Evolutionary conservation across 345 rosid genomes (phyloP).

Genomic region (Brassica rapa): DNA sequence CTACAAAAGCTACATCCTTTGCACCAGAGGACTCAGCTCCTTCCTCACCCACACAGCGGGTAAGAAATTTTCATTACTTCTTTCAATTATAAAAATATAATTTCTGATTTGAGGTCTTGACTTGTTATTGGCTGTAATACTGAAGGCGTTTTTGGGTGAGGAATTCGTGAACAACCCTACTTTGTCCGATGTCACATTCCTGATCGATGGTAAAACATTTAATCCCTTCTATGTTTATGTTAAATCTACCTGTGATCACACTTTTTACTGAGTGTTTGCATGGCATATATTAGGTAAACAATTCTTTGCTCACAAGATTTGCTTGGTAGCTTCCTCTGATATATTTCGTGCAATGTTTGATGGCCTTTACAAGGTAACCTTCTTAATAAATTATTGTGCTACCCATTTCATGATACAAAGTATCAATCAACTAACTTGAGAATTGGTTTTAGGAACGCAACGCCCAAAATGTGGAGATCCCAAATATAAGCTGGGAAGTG

Average conservation of each 20-base stretch:
- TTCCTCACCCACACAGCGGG: constrained; percentile 66
- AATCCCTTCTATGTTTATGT: neutral
- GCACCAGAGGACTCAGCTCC: constrained; percentile 64
- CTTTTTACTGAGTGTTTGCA: neutral
- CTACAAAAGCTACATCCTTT: constrained; percentile 48
- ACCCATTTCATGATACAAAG: neutral
- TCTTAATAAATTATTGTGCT: neutral
- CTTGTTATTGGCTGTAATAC: neutral
- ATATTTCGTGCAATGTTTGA: constrained; percentile 84
- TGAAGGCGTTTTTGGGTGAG: constrained; percentile 70
- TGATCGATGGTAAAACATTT: constrained; percentile 56
- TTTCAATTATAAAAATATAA: neutral
- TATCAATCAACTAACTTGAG: constrained; percentile 17
- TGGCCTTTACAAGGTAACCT: constrained; percentile 68
- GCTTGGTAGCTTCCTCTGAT: constrained; percentile 81
- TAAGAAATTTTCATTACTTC: constrained; percentile 1
- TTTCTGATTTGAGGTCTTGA: neutral
- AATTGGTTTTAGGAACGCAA: constrained; percentile 57
- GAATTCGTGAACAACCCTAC: constrained; percentile 65
- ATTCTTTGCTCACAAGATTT: constrained; percentile 71
- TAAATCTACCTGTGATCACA: neutral
- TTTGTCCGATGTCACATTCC: constrained; percentile 66
- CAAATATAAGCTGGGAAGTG: constrained; percentile 75
- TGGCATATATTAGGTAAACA: constrained; percentile 48
- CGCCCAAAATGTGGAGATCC: constrained; percentile 73